These are phyloP conservation scores for Rosa chinensis DNA, from an alignment of 306 rosid species.

Conservation along the genomic window DNA sequence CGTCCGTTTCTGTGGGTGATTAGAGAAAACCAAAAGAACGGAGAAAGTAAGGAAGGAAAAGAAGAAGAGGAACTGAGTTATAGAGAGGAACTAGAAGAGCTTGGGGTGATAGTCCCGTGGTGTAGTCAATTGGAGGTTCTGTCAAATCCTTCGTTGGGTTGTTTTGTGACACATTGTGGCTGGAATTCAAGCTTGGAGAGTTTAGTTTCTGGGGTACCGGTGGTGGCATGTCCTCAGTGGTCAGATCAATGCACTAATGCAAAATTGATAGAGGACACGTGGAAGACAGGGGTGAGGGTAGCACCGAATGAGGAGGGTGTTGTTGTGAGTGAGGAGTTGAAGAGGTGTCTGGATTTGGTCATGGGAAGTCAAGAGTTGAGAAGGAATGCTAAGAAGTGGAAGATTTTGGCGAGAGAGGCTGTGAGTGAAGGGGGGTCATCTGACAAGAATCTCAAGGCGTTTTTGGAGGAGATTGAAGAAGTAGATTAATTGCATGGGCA, in stretches of 20 bases:
- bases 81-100: constrained; percentile 19
- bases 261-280: constrained; percentile 32
- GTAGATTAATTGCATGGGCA: not conserved
- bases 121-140: constrained; percentile 34
- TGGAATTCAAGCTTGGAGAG: constrained; percentile 42
- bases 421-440: constrained; percentile 36
- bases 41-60: not conserved
- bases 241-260: constrained; percentile 36
- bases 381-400: constrained; percentile 35
- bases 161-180: constrained; percentile 41
- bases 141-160: constrained; percentile 23
- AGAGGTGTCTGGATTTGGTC: constrained; percentile 32
- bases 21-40: not conserved
- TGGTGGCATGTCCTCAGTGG: constrained; percentile 32
- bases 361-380: constrained; percentile 23
- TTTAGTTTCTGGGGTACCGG: constrained; percentile 31
- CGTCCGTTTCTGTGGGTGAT: constrained; percentile 36
- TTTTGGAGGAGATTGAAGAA: constrained; percentile 21
- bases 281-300: constrained; percentile 35
- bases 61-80: not conserved
- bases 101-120: constrained; percentile 35
- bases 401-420: constrained; percentile 28
- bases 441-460: constrained; percentile 23
- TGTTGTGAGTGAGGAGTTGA: constrained; percentile 25
- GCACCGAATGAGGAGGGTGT: constrained; percentile 16